These are phyloP conservation scores for Wickerhamiella hasegawae DNA, from an alignment of 805 yeast species.

Conservation along the genomic window DNA sequence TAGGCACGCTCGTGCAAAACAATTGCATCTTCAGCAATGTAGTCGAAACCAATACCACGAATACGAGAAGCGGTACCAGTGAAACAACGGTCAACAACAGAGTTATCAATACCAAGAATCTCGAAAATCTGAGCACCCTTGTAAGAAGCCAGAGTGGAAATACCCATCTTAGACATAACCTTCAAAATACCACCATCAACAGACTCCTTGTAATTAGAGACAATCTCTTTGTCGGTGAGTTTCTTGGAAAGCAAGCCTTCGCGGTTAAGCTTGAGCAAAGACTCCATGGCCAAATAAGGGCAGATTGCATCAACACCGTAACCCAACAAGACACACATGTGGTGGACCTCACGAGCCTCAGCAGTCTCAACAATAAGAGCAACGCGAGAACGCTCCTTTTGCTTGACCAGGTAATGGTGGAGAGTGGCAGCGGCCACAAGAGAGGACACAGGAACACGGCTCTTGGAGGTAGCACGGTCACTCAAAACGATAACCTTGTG, in stretches of 20 bases:
- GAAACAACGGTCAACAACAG: slow-evolving; percentile 89
- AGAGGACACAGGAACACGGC: slow-evolving; percentile 69
- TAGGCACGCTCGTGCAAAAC: slow-evolving; percentile 84
- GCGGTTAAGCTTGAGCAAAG: slow-evolving; percentile 65
- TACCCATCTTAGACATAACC: slow-evolving; percentile 99
- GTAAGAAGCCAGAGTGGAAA: slow-evolving; percentile 93
- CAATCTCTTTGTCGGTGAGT: slow-evolving; percentile 40
- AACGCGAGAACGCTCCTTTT: slow-evolving; percentile 89
- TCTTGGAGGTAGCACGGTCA: slow-evolving; percentile 45
- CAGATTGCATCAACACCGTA: slow-evolving; percentile 95
- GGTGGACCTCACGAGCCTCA: slow-evolving; percentile 96
- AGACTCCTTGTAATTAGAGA: slow-evolving; percentile 69
- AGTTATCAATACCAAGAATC: slow-evolving; percentile 88
- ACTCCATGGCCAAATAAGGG: slow-evolving; percentile 87
- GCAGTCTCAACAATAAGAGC: slow-evolving; percentile 87
- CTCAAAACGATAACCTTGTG: slow-evolving; percentile 62
- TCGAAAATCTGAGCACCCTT: slow-evolving; percentile 98
- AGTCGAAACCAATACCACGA: slow-evolving; percentile 88
- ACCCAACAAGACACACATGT: slow-evolving; percentile 83
- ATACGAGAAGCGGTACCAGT: slow-evolving; percentile 96
- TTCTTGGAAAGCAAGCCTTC: slow-evolving; percentile 45
- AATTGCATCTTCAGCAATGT: slow-evolving; percentile 92
- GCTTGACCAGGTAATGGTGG: slow-evolving; percentile 89
- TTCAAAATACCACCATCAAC: slow-evolving; percentile 83
- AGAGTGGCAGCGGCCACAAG: slow-evolving; percentile 92